Conservation (phyloP, 352 stramenopile genomes). For the Phytophthora sojae region DNA sequence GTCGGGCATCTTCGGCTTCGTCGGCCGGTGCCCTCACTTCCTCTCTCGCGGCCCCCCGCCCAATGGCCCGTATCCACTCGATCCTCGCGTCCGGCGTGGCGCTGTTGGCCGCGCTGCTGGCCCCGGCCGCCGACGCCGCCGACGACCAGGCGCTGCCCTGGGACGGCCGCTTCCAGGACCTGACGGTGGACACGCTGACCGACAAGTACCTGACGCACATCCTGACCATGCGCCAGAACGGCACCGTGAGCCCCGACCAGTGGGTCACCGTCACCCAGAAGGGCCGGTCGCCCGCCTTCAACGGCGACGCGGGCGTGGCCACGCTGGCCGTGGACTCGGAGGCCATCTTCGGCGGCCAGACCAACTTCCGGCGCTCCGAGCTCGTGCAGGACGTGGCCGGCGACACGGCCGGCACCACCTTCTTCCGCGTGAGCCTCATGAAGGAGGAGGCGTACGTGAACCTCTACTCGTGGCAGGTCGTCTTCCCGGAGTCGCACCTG, state of each 20-base stretch:
- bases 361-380: slow-evolving; percentile 73
- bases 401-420: slow-evolving; percentile 51
- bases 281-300: slow-evolving; percentile 62
- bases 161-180: slow-evolving; percentile 58
- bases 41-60: background rate
- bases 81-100: slow-evolving; percentile 25
- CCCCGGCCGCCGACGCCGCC: slow-evolving; percentile 19
- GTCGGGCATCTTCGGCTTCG: background rate
- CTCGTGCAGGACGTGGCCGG: slow-evolving; percentile 64
- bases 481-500: slow-evolving; percentile 70
- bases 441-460: slow-evolving; percentile 55
- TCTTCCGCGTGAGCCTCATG: slow-evolving; percentile 70
- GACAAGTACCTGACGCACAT: slow-evolving; percentile 75
- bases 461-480: slow-evolving; percentile 58
- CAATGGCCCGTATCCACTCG: slow-evolving; percentile 34
- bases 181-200: slow-evolving; percentile 61
- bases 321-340: slow-evolving; percentile 62
- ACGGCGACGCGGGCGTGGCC: slow-evolving; percentile 70
- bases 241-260: slow-evolving; percentile 45
- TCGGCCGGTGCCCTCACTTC: background rate
- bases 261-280: slow-evolving; percentile 55
- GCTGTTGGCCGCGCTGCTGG: slow-evolving; percentile 32
- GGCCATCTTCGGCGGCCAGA: slow-evolving; percentile 64
- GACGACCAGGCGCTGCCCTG: slow-evolving; percentile 59
- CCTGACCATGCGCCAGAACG: slow-evolving; percentile 64